These are phyloP conservation scores for Chlorella variabilis DNA, from an alignment of 163 green algal genomes.

Conservation along the genomic window DNA sequence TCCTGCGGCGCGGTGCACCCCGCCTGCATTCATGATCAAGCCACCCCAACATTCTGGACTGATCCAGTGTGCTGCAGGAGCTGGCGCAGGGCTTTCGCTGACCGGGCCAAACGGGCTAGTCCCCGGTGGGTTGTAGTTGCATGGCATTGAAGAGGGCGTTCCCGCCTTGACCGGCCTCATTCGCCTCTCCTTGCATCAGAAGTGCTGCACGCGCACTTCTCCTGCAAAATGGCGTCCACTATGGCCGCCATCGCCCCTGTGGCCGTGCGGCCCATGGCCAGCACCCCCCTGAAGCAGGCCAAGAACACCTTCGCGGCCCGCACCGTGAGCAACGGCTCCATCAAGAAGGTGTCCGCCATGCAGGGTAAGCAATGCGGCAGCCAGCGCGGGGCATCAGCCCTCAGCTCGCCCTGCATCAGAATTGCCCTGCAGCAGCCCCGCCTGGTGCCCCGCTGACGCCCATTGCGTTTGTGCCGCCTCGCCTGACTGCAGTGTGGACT, in stretches of 20 bases:
- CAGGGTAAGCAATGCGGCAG: conserved; percentile 19
- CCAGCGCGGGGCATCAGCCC: neutral
- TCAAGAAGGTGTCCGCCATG: conserved; percentile 39
- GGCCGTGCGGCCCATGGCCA: conserved; percentile 16
- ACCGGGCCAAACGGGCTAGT: no score
- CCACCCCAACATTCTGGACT: no score
- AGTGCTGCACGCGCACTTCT: neutral
- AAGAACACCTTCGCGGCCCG: conserved; percentile 32
- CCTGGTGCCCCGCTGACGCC: neutral
- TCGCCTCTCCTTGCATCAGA: neutral
- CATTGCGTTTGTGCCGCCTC: neutral
- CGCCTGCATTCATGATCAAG: no score
- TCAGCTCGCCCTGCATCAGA: neutral
- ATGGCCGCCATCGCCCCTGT: conserved; percentile 20
- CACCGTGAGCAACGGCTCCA: conserved; percentile 32
- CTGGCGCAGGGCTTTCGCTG: no score
- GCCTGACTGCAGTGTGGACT: conserved; percentile 30
- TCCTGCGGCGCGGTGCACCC: no score
- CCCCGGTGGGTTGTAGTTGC: no score
- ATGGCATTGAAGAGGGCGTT: no score
- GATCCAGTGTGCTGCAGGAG: no score
- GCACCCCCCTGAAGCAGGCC: conserved; percentile 30
- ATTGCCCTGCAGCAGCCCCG: neutral
- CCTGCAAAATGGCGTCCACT: conserved; percentile 25
- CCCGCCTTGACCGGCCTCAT: no score